Evolutionary conservation across 352 stramenopile genomes (phyloP), one percentile per base, ranked within the genome.

Genomic region (Phytophthora pisi): DNA sequence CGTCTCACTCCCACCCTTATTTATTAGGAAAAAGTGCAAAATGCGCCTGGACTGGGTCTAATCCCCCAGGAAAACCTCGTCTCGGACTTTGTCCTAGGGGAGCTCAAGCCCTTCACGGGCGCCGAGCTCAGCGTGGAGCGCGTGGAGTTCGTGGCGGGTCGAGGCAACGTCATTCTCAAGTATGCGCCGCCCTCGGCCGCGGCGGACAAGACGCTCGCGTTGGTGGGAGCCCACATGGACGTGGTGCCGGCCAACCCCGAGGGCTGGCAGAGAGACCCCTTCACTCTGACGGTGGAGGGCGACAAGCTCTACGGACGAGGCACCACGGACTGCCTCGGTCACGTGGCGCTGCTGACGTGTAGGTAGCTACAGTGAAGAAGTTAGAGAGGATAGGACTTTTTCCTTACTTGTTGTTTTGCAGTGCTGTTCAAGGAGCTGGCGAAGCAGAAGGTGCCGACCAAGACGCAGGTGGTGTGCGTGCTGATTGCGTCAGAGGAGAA

Each of bases 171-270:
- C 50, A 97, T 98, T 71, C 90, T 98, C 61, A 96, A 91, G 68
- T 98, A 97, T 56, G 36, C 57, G 24, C 77, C 86, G 23, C 56
- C 77, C 11, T 78, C 86, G 31, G 73, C 77, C 16, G 66, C 56
- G 2, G 28, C 34, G 9, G 76, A 87, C 64, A 88, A 92, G 64
- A 97, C 91, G 26, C 64, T 97, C 36, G 89, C 88, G 23, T 91
- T 98, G 36, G 86, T 98, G 4, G 92, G 91, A 3, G 88, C 84
- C 51, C 93, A 98, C 75, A 79, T 98, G 80, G 93, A 98, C 66
- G 93, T 98, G 23, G 93, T 98, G 40, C 92, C 93, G 5, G 93
- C 93, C n/a, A 97, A 97, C 70, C 91, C 92, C 0, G 90, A 97
- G 64, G 82, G 80, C 10, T 98, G 93, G 93, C 75, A 92, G 8